Base-by-base conservation (phyloP, 163 green algal genomes). In the Volvox carteri region DNA sequence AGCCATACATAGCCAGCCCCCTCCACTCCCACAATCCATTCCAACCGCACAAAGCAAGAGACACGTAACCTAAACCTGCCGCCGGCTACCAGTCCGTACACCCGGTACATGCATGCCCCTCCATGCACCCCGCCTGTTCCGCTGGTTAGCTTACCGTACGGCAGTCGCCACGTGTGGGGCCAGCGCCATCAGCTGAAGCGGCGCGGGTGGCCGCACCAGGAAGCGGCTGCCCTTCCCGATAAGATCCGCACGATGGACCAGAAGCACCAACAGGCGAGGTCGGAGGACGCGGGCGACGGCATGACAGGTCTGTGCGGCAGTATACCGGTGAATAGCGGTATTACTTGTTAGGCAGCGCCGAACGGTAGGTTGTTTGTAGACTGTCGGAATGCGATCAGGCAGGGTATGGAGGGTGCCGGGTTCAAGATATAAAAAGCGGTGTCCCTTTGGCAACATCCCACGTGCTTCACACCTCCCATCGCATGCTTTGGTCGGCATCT, bases 231-330 rank as follows among this genome's bases (percentile, higher is more conserved):
- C 50, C 28, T 18, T 37, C 1, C 25, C 39, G 60, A 78, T 76
- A 41, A 78, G 18, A 42, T 86, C 79, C 6, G 79, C 79, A n/a
- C 79, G 79, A 46, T 86, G 79, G 25, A 67, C 62, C 39, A 78
- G 42, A 28, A 39, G 39, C 56, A 86, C 78, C 8, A 86, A 30
- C 33, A 75, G 1, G 5, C 39, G 7, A 42, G 78, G 23, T 0
- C 7, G 28, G 8, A 77, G 78, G n/a, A 65, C 23, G 19, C n/a
- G 39, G 14, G 58, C 58, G n/a, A 6, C 78, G 12, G 37, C 58
- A 2, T 52, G 25, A 30, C 78, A 77, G 41, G 58, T 42, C 58
- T 77, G 56, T 11, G 54, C 54, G 28, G 54, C 5, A 65, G 28
- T 7, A 23, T 65, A 30, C 25, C 3, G 54, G 19, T 23, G 28